Evolutionary conservation across 805 yeast genomes (phyloP).

Genomic region (Torulaspora delbrueckii): DNA sequence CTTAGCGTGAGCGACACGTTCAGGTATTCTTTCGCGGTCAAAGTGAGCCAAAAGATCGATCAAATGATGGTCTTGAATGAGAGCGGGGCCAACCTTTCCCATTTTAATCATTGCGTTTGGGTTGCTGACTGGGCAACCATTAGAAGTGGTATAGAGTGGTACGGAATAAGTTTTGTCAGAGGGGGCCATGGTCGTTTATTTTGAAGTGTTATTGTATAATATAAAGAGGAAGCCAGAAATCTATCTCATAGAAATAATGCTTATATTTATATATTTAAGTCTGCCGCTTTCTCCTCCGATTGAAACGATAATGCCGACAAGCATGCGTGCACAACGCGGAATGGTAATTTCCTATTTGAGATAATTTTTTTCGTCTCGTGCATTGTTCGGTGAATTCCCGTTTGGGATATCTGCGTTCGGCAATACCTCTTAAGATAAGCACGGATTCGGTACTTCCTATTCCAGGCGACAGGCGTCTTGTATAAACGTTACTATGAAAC

Average conservation of each 20-base stretch:
- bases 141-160: constrained; percentile 27
- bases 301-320: not conserved
- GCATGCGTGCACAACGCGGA: not conserved
- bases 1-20: constrained; percentile 57
- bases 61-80: constrained; percentile 50
- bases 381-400: not conserved
- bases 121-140: constrained; percentile 24
- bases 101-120: constrained; percentile 13
- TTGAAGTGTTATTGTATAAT: not conserved
- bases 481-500: not conserved
- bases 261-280: not conserved
- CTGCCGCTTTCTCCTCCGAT: not conserved
- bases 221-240: not conserved
- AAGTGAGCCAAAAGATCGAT: constrained; percentile 50
- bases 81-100: constrained; percentile 42
- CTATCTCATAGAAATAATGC: not conserved
- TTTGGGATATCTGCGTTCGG: not conserved
- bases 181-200: not conserved
- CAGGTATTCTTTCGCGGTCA: constrained; percentile 51
- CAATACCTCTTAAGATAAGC: not conserved
- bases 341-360: not conserved
- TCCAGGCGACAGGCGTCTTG: not conserved
- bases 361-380: not conserved
- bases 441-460: not conserved
- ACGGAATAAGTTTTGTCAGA: constrained; percentile 9